Base-by-base conservation (phyloP, 192 early-diverging fungal species). In the Coemansia aciculifera region DNA sequence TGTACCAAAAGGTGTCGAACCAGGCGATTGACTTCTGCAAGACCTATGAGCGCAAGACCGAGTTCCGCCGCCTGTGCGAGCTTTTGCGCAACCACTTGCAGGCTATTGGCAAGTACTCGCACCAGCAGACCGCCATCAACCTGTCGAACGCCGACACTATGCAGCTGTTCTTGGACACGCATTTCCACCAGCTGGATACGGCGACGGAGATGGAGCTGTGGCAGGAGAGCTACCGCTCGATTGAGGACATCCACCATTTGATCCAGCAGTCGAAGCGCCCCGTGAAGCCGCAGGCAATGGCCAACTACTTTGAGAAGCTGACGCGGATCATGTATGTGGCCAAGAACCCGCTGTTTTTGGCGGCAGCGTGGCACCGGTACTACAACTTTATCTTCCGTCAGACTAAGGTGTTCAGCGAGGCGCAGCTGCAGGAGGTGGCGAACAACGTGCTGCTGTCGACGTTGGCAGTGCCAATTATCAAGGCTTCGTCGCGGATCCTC, bases 301-400 rank as follows among this genome's bases (percentile, higher is more conserved):
- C 95, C 60, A 96, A 95, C 88, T 99, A 98, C 79, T 98, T 98
- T 87, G 94, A 98, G 71, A 98, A 97, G 85, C 86, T 99, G 42
- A 93, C 97, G 23, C 90, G 90, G 67, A 96, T 99, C 75, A 96
- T 99, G 83, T 89, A 93, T 86, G 93, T 97, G 75, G 92, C 93
- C 34, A 95, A 97, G 70, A 96, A 99, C 86, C 94, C 92, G 72
- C 88, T 99, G 72, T 99, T 97, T 90, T 93, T 97, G 65, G 95
- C 98, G 37, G 95, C 98, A 39, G 91, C 97, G 36, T 96, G 92
- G 91, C 96, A 93, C 87, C 93, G 89, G 84, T 95, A 90, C 88
- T 93, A 90, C 76, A 87, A 86, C 51, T 87, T 88, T 40, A 90
- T 90, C 43, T 87, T 87, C 72, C 86, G 90, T 24, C 89, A 92